Evolutionary conservation across 306 rosid genomes (phyloP), one percentile per base, ranked within the genome.

Genomic region (Echinosophora koreensis): DNA sequence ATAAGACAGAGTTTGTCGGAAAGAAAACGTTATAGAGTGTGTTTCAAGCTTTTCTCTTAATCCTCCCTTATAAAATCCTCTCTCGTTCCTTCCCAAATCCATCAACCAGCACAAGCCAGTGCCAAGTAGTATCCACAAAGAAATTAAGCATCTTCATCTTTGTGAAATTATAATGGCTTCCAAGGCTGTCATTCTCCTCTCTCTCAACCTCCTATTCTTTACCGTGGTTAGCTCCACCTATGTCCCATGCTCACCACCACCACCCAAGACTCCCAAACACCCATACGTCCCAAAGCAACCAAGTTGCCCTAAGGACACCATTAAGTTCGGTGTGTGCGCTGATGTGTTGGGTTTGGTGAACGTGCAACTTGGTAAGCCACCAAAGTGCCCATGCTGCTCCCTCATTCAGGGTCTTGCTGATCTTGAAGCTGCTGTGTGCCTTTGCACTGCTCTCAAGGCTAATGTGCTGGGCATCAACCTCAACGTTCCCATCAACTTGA

Each of bases 361-460:
- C 61, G 81, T 90, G 22, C 60, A 88, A 7, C 86, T 92, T 6
- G 98, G 98, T 0, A 67, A 77, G 42, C 94, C 96, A 17, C 91
- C 96, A 32, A 85, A 81, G 79, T 64, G 66, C 11, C 93, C 95
- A 54, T 94, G 97, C 57, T 92, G 98, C 78, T 3, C 60, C 5
- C 89, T 94, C 41, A 17, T 90, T 57, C 2, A 83, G 2, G 92
- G 90, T 13, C 87, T 94, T 1, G 96, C 14, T 37, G 87, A 94
- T 62, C 91, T 94, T 73, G 97, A 94, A 59, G 98, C 97, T 4
- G 97, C 95, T 4, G 76, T 89, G 22, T 94, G 98, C 81, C 97
- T 94, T 52, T 92, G 97, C 95, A 92, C 96, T 0, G 93, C 92
- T 6, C 87, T 92, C 3, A 92, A 85, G 27, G 96, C 94, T 32